Evolutionary conservation across 768 basidiomycete species (phyloP), one percentile per base, ranked within the genome.

Genomic region (Rhodotorula taiwanensis): DNA sequence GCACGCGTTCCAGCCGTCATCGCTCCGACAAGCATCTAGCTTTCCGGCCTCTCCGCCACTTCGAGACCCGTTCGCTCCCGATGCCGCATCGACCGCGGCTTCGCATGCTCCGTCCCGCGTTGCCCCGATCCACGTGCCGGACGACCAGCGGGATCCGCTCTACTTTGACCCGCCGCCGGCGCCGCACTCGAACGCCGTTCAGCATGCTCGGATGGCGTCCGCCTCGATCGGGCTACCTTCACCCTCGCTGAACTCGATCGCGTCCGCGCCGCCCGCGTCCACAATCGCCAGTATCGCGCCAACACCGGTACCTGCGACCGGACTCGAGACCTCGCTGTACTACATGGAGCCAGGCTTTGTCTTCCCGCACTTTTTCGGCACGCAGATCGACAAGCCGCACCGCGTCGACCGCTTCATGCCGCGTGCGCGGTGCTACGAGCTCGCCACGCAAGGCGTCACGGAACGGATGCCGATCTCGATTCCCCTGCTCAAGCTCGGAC

Each of bases 331-430:
- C 69, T 90, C 88, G 85, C 80, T 88, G 53, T 84, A 84, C 83
- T 70, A 76, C 55, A 68, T 74, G 2, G 73, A 77, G 30, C 76
- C 78, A 0, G 67, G 71, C 18, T 78, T 76, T 74, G 74, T 78
- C 15, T 75, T 76, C 55, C 75, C 74, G 31, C 76, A 76, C 39
- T 79, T 77, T 64, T 79, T 77, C 66, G 74, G 75, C 3, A 73
- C 73, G 33, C 75, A 77, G 23, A 74, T 76, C 60, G 78, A 79
- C 71, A 77, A 77, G 60, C 78, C 78, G 16, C 77, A 77, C 64
- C 74, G 77, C 11, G 64, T 71, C 33, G 78, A 70, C 69, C 92
- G 94, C 64, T 98, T 97, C 74, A 80, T 97, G 30, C 86, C 90
- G 9, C 84, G 94, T 34, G 91, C 88, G n/a, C 89, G 89, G 45